A percentile compares a stretch with the other conserved stretches of the same genome.
phyloP scores from a whole-genome alignment of 192 early-diverging fungal species.

The Backusella macrospora region DNA sequence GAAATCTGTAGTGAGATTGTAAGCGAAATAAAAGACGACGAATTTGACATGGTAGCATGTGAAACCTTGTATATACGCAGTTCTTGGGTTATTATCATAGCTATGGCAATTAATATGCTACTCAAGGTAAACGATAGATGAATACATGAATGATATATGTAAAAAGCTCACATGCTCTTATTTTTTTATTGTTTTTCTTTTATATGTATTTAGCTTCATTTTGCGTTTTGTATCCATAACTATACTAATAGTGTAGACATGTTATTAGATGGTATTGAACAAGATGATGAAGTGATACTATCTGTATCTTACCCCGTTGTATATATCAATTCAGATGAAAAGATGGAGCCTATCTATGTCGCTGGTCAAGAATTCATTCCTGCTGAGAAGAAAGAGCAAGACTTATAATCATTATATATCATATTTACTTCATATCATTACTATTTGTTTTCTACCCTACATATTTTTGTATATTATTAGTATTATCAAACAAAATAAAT shows the following conservation, averaged over 20 bases:
- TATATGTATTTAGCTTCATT: conserved; percentile 23
- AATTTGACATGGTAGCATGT: conserved; percentile 33
- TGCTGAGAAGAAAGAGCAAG: conserved; percentile 33
- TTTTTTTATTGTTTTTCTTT: not conserved
- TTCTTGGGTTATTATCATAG: conserved; percentile 25
- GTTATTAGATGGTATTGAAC: not conserved
- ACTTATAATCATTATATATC: too few species aligned
- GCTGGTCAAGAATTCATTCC: conserved; percentile 39
- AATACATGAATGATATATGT: too few species aligned
- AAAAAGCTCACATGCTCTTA: not conserved
- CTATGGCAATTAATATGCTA: conserved; percentile 33
- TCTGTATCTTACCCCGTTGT: conserved; percentile 22
- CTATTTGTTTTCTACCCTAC: too few species aligned
- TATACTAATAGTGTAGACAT: conserved; percentile 15
- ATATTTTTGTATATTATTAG: too few species aligned
- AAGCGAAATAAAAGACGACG: conserved; percentile 21
- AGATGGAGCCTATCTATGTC: conserved; percentile 21
- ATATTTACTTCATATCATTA: too few species aligned
- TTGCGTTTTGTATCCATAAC: conserved; percentile 31
- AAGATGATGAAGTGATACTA: conserved; percentile 13
- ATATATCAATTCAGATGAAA: not conserved
- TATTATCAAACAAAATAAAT: too few species aligned
- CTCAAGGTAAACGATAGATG: conserved; percentile 16
- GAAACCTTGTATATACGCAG: conserved; percentile 31
- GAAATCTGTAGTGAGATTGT: conserved; percentile 32